Conservation (phyloP, 352 stramenopile species). For the Phytophthora pluvialis region DNA sequence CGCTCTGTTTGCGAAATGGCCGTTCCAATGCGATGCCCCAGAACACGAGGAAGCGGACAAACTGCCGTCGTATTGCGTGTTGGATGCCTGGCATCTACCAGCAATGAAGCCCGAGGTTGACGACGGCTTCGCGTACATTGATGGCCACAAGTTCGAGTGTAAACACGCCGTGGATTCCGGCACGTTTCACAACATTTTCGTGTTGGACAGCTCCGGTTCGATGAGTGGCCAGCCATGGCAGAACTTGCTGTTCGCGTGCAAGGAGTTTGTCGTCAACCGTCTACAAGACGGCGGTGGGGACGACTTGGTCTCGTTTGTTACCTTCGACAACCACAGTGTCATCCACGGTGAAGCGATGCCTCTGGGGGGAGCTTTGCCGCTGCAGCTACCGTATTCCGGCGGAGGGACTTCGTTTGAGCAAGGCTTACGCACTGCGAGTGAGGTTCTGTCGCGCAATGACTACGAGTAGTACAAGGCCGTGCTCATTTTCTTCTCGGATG, state of each 20-base stretch:
- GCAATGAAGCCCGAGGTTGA: slow-evolving; percentile 53
- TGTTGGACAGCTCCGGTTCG: slow-evolving; percentile 45
- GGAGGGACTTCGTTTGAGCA: neutral
- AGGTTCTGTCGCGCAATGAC: neutral
- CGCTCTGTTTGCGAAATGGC: slow-evolving; percentile 37
- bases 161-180: slow-evolving; percentile 27
- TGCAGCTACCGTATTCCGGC: neutral
- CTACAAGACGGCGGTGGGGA: neutral
- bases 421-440: neutral
- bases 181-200: slow-evolving; percentile 45
- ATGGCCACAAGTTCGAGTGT: slow-evolving; percentile 47
- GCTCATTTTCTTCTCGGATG: neutral
- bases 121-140: slow-evolving; percentile 23
- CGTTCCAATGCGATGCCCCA: slow-evolving; percentile 35
- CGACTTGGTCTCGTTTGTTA: neutral
- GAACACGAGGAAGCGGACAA: slow-evolving; percentile 32
- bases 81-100: slow-evolving; percentile 38
- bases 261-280: neutral
- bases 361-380: neutral
- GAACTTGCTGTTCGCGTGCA: neutral
- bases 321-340: neutral
- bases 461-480: neutral
- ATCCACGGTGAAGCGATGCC: neutral
- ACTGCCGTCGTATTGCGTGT: slow-evolving; percentile 29
- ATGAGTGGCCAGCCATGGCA: slow-evolving; percentile 30